Base-by-base conservation (phyloP, 352 stramenopile genomes). In the Pythium monospermum region DNA sequence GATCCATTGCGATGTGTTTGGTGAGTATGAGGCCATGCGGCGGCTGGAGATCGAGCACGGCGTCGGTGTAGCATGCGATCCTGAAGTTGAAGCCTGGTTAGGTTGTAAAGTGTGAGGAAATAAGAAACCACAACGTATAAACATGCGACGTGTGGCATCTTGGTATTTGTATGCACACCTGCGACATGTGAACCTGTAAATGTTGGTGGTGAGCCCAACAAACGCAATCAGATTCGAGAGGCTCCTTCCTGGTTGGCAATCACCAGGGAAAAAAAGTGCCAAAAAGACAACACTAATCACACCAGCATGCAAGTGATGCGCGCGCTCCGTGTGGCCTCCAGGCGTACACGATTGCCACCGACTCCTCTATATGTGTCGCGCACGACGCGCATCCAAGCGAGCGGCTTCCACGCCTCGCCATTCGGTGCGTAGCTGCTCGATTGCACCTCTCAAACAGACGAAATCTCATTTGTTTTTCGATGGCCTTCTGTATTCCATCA, bases 341-440 rank as follows among this genome's bases (percentile, higher is more conserved):
- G 40, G 30, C 45, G 41, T 53, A 31, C 37, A 13, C 53, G 41
- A 45, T 30, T 30, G 19, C n/a, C 36, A 18, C 48, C 8, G 4
- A 16, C 11, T 23, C n/a, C n/a, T 13, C 32, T 18, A 44, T 32
- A 12, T 16, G 13, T 10, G 50, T 76, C 27, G 32, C 43, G 13
- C 58, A 61, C 21, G 11, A 13, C 44, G 43, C 22, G 23, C 39
- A 12, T 26, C 16, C 19, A 15, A 23, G 44, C 32, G 18, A 42
- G 33, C 21, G 42, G 39, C 57, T 73, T 85, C 52, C 73, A 85
- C 59, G 67, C 72, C 26, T 83, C 73, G 3, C 35, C 62, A 4
- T 30, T 70, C 21, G 63, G 67, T 76, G 44, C 32, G 62, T 52
- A 15, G 13, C 25, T 41, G 12, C 19, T 39, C 45, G 2, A 12